These are phyloP conservation scores for Xylaria sp. DNA, from an alignment of 2,329 filamentous ascomycete genomes.

Conservation along the genomic window DNA sequence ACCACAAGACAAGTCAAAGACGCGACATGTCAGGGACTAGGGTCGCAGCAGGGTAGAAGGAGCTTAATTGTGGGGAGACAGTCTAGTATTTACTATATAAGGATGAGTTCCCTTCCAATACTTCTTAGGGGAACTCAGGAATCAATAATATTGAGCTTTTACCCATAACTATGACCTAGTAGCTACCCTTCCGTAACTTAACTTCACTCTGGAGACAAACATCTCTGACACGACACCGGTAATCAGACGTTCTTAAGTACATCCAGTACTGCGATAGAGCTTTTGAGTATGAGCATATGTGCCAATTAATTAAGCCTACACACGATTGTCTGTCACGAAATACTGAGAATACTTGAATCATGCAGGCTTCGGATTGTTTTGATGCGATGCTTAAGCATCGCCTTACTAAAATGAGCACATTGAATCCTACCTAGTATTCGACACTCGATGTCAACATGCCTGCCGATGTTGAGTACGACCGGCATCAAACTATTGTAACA, in stretches of 20 bases:
- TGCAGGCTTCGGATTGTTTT: not conserved
- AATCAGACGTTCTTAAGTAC: not conserved
- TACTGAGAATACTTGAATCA: constrained; percentile 1
- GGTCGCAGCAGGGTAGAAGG: no score
- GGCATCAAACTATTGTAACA: constrained; percentile 4
- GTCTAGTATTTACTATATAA: no score
- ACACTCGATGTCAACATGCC: not conserved
- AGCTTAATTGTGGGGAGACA: no score
- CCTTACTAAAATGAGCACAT: not conserved
- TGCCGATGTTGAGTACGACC: not conserved
- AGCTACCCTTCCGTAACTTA: no score
- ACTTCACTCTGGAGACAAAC: no score
- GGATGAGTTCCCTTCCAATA: no score
- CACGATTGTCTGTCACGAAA: not conserved
- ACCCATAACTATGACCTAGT: no score
- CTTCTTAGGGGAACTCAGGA: no score
- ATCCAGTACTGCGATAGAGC: not conserved
- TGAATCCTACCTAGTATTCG: not conserved
- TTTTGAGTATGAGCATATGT: not conserved
- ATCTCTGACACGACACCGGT: not conserved
- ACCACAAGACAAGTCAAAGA: constrained; percentile 1
- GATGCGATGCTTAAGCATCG: not conserved
- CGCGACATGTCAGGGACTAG: no score
- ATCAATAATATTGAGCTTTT: no score
- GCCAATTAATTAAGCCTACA: not conserved